A percentile compares a stretch with the other conserved stretches of the same genome.
phyloP scores from a whole-genome alignment of 306 rosid genomes.

The Geum urbanum region DNA sequence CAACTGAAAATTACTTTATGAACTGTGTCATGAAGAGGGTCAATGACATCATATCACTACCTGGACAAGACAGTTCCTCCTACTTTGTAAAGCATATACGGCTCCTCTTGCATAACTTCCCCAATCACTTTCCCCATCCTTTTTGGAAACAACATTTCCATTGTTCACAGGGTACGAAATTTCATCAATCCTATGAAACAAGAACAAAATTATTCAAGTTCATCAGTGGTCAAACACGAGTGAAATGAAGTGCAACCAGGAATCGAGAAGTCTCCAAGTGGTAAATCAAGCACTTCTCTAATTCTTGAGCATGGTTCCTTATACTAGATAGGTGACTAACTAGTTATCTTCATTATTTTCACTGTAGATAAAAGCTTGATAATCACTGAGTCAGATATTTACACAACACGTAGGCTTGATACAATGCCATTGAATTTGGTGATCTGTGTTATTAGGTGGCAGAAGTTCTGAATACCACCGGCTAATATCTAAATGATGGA shows the following conservation, averaged over 20 bases:
- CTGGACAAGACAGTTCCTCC: constrained; percentile 55
- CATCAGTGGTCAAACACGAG: constrained; percentile 12
- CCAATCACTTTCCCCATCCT: constrained; percentile 64
- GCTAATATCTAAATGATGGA: neutral
- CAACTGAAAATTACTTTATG: neutral
- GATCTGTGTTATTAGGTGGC: neutral
- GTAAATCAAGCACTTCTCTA: neutral
- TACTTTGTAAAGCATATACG: constrained; percentile 56
- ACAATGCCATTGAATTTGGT: neutral
- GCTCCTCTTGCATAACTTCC: constrained; percentile 97
- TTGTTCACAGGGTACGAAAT: constrained; percentile 35
- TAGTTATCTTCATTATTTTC: neutral
- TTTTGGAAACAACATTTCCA: constrained; percentile 36
- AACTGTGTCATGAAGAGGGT: constrained; percentile 12
- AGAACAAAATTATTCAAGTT: constrained; percentile 16
- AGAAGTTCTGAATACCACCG: neutral
- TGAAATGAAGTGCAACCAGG: constrained; percentile 18
- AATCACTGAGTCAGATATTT: neutral
- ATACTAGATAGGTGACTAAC: neutral
- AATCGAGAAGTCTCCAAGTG: constrained; percentile 1
- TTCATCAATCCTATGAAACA: constrained; percentile 63
- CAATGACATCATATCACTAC: constrained; percentile 34
- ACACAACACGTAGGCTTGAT: neutral
- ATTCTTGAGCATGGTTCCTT: neutral
- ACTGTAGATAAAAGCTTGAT: neutral